phyloP scores from a whole-genome alignment of 2,329 filamentous ascomycete species.

The Coniochaeta ligniaria region DNA sequence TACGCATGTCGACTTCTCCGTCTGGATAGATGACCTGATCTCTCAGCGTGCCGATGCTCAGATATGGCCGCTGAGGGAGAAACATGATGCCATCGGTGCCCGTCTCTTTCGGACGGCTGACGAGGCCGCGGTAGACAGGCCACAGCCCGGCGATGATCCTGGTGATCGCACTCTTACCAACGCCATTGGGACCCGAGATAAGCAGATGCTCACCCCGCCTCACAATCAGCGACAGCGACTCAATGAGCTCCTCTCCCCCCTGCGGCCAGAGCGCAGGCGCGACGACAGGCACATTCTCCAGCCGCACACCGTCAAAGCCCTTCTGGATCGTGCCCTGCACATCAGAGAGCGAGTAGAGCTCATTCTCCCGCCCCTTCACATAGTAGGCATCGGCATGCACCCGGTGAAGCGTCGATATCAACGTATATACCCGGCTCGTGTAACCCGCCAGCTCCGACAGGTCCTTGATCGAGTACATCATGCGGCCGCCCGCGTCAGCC shows the following conservation, averaged over 20 bases:
- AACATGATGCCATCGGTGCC: slow-evolving; percentile 97
- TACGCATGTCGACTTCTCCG: slow-evolving; percentile 87
- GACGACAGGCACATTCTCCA: slow-evolving; percentile 90
- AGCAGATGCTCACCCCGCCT: slow-evolving; percentile 87
- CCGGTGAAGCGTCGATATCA: slow-evolving; percentile 90
- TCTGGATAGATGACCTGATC: slow-evolving; percentile 99
- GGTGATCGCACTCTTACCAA: slow-evolving; percentile 84
- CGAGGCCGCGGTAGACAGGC: slow-evolving; percentile 90
- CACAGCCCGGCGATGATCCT: slow-evolving; percentile 87
- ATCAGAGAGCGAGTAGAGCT: slow-evolving; percentile 84
- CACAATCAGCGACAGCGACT: slow-evolving; percentile 82
- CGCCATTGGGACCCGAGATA: slow-evolving; percentile 90
- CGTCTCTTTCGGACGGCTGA: slow-evolving; percentile 73
- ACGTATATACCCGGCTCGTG: slow-evolving; percentile 89
- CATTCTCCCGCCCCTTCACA: slow-evolving; percentile 58
- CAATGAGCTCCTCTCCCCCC: slow-evolving; percentile 85
- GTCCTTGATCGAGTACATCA: slow-evolving; percentile 99
- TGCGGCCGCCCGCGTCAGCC: slow-evolving; percentile 88
- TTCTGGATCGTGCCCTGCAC: slow-evolving; percentile 90
- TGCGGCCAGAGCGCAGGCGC: slow-evolving; percentile 83
- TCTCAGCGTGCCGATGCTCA: slow-evolving; percentile 84
- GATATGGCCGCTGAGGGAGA: slow-evolving; percentile 85
- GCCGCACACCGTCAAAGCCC: slow-evolving; percentile 87
- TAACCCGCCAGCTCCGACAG: slow-evolving; percentile 92
- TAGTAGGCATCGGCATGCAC: slow-evolving; percentile 89